These are phyloP conservation scores for Syncephalastrum sp. DNA, from an alignment of 371 early-diverging fungal species.

Conservation along the genomic window DNA sequence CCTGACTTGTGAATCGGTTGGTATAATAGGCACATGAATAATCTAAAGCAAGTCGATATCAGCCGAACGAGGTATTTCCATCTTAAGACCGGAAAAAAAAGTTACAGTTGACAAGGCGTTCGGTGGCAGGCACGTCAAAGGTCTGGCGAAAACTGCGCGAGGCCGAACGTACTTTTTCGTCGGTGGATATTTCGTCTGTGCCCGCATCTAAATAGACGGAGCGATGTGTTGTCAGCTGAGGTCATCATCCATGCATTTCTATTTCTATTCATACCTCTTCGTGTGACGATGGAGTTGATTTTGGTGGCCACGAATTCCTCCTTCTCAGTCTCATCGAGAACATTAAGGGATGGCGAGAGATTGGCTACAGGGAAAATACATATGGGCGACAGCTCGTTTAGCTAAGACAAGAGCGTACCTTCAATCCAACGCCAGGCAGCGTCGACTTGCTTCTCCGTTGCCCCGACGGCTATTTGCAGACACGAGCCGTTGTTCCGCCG, in stretches of 20 bases:
- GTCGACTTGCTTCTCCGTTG: conserved; percentile 79
- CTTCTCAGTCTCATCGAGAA: conserved; percentile 78
- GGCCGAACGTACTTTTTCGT: conserved; percentile 86
- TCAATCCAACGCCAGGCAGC: conserved; percentile 90
- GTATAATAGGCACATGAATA: conserved; percentile 91
- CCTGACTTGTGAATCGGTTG: conserved; percentile 85
- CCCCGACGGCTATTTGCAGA: conserved; percentile 71
- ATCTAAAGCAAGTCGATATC: conserved; percentile 41
- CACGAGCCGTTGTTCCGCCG: conserved; percentile 53
- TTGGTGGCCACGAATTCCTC: conserved; percentile 87
- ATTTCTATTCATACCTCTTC: conserved; percentile 58
- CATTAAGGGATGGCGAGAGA: conserved; percentile 64
- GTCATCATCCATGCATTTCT: neutral
- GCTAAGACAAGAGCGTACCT: conserved; percentile 37
- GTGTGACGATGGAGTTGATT: conserved; percentile 83
- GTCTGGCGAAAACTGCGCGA: conserved; percentile 89
- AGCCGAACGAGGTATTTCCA: neutral
- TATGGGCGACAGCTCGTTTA: neutral
- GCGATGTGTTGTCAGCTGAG: neutral
- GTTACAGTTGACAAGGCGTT: conserved; percentile 88
- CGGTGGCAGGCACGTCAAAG: conserved; percentile 78
- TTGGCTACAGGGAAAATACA: conserved; percentile 49
- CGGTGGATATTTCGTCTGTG: conserved; percentile 78
- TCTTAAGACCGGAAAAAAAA: neutral
- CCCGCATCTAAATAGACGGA: conserved; percentile 50